Evolutionary conservation across 805 yeast genomes (phyloP), one percentile per base, ranked within the genome.

Genomic region (Ogataea degrootiae): DNA sequence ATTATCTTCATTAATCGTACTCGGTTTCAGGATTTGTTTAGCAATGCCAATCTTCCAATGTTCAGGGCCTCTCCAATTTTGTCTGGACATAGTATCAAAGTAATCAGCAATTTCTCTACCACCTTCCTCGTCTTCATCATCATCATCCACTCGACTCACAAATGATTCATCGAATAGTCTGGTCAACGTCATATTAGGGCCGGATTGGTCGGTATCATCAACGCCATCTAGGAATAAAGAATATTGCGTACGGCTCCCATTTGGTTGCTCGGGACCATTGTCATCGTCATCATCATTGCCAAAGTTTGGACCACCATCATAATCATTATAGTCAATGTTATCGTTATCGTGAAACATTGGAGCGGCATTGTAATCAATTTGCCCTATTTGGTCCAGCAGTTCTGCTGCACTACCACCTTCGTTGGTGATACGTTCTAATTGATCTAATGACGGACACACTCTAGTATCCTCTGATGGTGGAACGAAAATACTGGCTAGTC

Each of bases 11-110:
- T n/a, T 12, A 3, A 31, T 39, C 29, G 26, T 34, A 8, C 9
- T 23, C 3, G n/a, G 23, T 21, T 40, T 40, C n/a, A 51, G 49
- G 12, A 46, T 47, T 1, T 47, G 44, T 31, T 52, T 57, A 17
- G 57, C 45, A 36, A 80, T 76, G 38, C 76, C 70, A 11, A 92
- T 85, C 65, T 85, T 86, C 97, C 97, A 92, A 66, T 88, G 95
- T 54, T 87, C 92, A 14, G 92, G 86, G 8, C 97, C 97, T 29
- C 95, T 78, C 97, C 97, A 91, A 61, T 81, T 85, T 33, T 73
- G 68, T 48, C 74, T 77, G 66, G 88, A 72, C 19, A 80, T 75
- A 45, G 80, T 82, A 61, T 90, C 96, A 65, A 89, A 89, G 61
- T 88, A 85, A 2, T 90, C 85, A 77, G 79, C 72, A 42, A 77